Base-by-base conservation (phyloP, 148 eudicot species). In the Salicornia ramosissima region DNA sequence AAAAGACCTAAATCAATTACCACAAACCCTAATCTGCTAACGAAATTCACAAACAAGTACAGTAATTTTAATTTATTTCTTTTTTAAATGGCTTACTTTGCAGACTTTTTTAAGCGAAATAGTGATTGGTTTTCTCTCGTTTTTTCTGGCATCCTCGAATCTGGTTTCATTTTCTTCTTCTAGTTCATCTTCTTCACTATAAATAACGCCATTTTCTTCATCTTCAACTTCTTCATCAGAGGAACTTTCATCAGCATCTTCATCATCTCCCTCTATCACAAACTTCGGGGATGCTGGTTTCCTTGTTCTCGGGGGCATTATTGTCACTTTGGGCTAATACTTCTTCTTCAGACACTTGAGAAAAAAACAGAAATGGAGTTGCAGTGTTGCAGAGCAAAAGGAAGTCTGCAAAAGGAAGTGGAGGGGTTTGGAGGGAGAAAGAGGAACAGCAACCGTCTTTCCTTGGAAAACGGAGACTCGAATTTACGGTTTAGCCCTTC, bases 101-200 rank as follows among this genome's bases (percentile, higher is more conserved):
- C 98, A 93, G 51, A 88, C 88, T 82, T 86, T 93, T 72, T 85
- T 87, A 43, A 93, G 88, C 75, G 80, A 82, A 53, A 93, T 88
- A 49, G 89, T 85, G 40, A 93, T 88, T 3, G 89, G 97, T 13
- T 67, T 78, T 72, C 82, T 90, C 72, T 46, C 78, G 59, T 49
- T 81, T 70, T 55, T 80, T 73, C 71, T 79, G 16, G 25, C 36
- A 15, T 63, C 73, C 34, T 71, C 78, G 56, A 57, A 65, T 13
- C 33, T 80, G 16, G 47, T 56, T 10, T 74, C 79, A 13, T n/a
- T 75, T 36, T 56, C 73, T 12, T 61, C 75, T 47, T 58, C 83
- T 5, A 72, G 80, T 30, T 70, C 77, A 0, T 47, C 76, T 0
- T 69, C 64, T 24, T 39, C 68, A 19, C 33, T 53, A 1, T 43